Evolutionary conservation across 1,139 yeast genomes (phyloP).

Genomic region (Yamadazyma jaroonii): DNA sequence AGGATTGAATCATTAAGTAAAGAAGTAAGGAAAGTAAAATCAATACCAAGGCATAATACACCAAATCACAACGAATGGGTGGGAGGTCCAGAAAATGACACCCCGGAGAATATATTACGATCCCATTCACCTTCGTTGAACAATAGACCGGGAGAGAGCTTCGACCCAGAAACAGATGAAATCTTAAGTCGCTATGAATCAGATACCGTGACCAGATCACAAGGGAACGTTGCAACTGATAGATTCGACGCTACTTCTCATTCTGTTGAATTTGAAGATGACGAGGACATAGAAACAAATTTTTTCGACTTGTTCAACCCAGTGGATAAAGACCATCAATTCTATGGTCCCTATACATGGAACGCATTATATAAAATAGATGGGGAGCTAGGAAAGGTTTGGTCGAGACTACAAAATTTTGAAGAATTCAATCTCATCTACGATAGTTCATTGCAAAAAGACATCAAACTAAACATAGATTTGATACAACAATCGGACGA

Average conservation of each 20-base stretch:
- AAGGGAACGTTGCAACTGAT: too few species aligned
- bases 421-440: constrained; percentile 5
- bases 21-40: neutral
- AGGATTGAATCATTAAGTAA: neutral
- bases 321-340: neutral
- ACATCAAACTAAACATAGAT: neutral
- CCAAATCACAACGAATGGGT: too few species aligned
- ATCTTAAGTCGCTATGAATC: neutral
- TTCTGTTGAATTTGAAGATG: neutral
- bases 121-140: too few species aligned
- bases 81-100: too few species aligned
- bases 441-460: constrained; percentile 2
- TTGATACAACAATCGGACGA: neutral
- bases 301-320: constrained; percentile 2
- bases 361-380: constrained; percentile 4
- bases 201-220: neutral
- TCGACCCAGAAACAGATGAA: neutral
- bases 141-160: too few species aligned
- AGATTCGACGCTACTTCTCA: too few species aligned
- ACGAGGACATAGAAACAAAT: constrained; percentile 2
- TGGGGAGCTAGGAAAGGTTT: constrained; percentile 1
- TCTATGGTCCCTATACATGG: constrained; percentile 6
- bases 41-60: neutral
- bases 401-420: constrained; percentile 1
- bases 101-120: too few species aligned